phyloP scores from a whole-genome alignment of 2,329 filamentous ascomycete species.

The Hymenoscyphus linearis region DNA sequence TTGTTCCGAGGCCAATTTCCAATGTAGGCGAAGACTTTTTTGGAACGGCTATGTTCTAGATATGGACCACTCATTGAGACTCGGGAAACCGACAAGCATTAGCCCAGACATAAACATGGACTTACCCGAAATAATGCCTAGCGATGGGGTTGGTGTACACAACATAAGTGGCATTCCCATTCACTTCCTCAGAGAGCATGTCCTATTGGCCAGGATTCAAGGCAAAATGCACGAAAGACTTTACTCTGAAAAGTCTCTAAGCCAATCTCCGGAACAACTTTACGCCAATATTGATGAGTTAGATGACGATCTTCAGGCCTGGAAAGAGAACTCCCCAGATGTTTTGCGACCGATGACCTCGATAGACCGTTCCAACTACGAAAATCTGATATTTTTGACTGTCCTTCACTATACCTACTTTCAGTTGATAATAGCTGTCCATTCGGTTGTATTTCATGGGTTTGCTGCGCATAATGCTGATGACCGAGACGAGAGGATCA shows the following conservation, averaged over 20 bases:
- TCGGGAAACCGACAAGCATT: slow-evolving; percentile 7
- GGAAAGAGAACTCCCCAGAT: slow-evolving; percentile 14
- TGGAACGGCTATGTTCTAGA: slow-evolving; percentile 11
- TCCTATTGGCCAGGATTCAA: slow-evolving; percentile 10
- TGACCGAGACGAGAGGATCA: slow-evolving; percentile 8
- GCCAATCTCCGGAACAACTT: slow-evolving; percentile 7
- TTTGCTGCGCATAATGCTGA: slow-evolving; percentile 1
- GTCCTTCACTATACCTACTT: slow-evolving; percentile 16
- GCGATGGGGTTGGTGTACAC: slow-evolving; percentile 4
- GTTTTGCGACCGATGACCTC: slow-evolving; percentile 6
- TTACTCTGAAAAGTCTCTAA: slow-evolving; percentile 3
- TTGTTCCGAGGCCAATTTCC: not conserved
- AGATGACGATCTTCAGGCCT: slow-evolving; percentile 13
- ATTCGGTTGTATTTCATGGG: slow-evolving; percentile 15
- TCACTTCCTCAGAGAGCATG: slow-evolving; percentile 10
- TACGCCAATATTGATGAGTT: slow-evolving; percentile 12
- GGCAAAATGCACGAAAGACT: slow-evolving; percentile 1
- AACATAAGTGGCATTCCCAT: slow-evolving; percentile 1
- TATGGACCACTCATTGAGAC: slow-evolving; percentile 9
- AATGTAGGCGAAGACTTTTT: slow-evolving; percentile 7
- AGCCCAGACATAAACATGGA: slow-evolving; percentile 1
- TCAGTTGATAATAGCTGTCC: slow-evolving; percentile 15
- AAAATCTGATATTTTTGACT: slow-evolving; percentile 10
- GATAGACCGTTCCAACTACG: slow-evolving; percentile 2
- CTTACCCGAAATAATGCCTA: slow-evolving; percentile 2